Conservation (phyloP, 2,329 filamentous ascomycete genomes). For the Claviceps africana region DNA sequence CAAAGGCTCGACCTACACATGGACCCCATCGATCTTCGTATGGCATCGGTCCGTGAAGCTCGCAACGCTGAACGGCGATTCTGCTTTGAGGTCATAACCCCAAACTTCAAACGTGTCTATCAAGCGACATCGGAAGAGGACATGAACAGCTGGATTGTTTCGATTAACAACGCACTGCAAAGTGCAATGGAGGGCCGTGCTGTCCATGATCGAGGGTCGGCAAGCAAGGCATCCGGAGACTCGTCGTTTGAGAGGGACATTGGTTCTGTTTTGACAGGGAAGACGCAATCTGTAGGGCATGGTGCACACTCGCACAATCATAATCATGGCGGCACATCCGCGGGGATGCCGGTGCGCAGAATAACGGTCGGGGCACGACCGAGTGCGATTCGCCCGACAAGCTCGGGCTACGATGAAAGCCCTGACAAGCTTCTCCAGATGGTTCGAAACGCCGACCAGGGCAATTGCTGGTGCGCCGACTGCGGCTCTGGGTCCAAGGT, state of each 20-base stretch:
- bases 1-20: conserved; percentile 92
- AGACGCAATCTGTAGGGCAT: conserved; percentile 58
- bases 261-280: conserved; percentile 82
- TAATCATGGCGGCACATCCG: conserved; percentile 29
- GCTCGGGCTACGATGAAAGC: conserved; percentile 64
- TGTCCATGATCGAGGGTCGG: conserved; percentile 36
- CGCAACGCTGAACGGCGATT: conserved; percentile 89
- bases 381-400: conserved; percentile 51
- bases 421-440: conserved; percentile 76
- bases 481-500: conserved; percentile 85
- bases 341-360: conserved; percentile 57
- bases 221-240: conserved; percentile 26
- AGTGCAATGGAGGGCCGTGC: conserved; percentile 81
- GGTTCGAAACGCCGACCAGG: conserved; percentile 79
- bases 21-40: conserved; percentile 91
- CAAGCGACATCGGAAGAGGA: conserved; percentile 97
- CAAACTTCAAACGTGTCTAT: conserved; percentile 89
- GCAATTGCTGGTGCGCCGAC: conserved; percentile 88
- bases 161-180: conserved; percentile 94
- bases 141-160: conserved; percentile 90
- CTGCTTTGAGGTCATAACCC: conserved; percentile 97
- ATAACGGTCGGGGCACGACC: conserved; percentile 87
- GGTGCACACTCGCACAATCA: conserved; percentile 37
- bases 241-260: conserved; percentile 67
- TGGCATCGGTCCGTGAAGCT: conserved; percentile 93